These are phyloP conservation scores for Microbotryum saponariae DNA, from an alignment of 1,284 basidiomycete species.

Conservation along the genomic window DNA sequence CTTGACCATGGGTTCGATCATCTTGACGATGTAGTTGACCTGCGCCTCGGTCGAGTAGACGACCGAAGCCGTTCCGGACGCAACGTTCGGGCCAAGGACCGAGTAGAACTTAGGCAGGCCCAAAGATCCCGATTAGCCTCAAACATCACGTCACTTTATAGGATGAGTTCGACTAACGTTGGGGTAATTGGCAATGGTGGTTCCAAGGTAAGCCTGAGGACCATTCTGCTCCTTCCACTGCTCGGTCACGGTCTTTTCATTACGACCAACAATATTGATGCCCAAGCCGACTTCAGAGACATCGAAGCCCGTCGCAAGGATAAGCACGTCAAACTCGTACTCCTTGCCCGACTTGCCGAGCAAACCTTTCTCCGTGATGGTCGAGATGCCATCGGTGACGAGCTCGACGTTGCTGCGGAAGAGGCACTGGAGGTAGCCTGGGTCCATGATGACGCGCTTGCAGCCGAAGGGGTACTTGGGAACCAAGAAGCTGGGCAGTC, in stretches of 20 bases:
- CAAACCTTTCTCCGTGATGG: constrained; percentile 25
- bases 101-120: not conserved
- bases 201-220: constrained; percentile 23
- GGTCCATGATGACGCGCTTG: constrained; percentile 10
- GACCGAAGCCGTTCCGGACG: constrained; percentile 20
- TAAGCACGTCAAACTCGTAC: constrained; percentile 23
- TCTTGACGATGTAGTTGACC: constrained; percentile 21
- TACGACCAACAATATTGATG: constrained; percentile 10
- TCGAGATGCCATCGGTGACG: constrained; percentile 18
- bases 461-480: constrained; percentile 11
- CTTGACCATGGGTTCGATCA: constrained; percentile 14
- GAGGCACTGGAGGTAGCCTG: constrained; percentile 16
- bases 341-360: constrained; percentile 13
- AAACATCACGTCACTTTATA: not conserved
- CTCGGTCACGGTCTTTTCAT: constrained; percentile 19
- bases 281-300: constrained; percentile 13
- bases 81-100: constrained; percentile 12
- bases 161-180: constrained; percentile 5
- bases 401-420: constrained; percentile 23
- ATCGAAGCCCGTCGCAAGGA: constrained; percentile 28
- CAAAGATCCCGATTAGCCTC: not conserved
- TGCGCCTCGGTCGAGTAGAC: constrained; percentile 21
- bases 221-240: constrained; percentile 19
- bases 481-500: too few species aligned
- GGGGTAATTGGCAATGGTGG: constrained; percentile 16